Conservation (phyloP, 2,329 filamentous ascomycete species). For the Cladobotryum mycophilum region DNA sequence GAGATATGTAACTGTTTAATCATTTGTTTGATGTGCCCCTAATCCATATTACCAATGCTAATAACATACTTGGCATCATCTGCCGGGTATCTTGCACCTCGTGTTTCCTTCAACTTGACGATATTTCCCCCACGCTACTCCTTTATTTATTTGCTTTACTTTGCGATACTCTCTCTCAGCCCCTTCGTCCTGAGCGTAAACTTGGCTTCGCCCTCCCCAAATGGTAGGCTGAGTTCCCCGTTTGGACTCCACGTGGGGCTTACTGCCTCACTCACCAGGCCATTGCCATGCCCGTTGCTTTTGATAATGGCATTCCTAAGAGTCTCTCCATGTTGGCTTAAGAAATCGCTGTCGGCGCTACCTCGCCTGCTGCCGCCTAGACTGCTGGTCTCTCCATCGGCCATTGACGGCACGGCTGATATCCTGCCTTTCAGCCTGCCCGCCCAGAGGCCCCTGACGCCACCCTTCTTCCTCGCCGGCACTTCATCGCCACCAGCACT, state of each 20-base stretch:
- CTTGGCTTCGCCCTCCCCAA: constrained; percentile 39
- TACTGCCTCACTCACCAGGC: constrained; percentile 5
- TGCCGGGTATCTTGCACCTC: background rate
- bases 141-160: background rate
- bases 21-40: background rate
- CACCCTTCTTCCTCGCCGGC: constrained; percentile 55
- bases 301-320: constrained; percentile 30
- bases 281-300: constrained; percentile 18
- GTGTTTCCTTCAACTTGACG: background rate
- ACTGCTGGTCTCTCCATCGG: constrained; percentile 29
- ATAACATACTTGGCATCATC: background rate
- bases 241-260: constrained; percentile 11
- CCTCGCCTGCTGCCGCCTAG: constrained; percentile 35
- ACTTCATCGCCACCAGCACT: constrained; percentile 67
- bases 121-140: background rate
- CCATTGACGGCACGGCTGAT: constrained; percentile 22
- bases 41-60: background rate
- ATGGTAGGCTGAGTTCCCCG: constrained; percentile 34
- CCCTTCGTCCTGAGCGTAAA: constrained; percentile 52
- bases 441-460: constrained; percentile 52
- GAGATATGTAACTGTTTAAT: background rate
- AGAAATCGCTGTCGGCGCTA: constrained; percentile 38
- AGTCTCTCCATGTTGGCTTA: constrained; percentile 36
- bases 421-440: constrained; percentile 38
- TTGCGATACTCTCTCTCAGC: constrained; percentile 39